Percentiles rank a stretch among this genome's conserved stretches.
phyloP scores from a whole-genome alignment of 768 basidiomycete genomes.

The Dentipellis sp. region DNA sequence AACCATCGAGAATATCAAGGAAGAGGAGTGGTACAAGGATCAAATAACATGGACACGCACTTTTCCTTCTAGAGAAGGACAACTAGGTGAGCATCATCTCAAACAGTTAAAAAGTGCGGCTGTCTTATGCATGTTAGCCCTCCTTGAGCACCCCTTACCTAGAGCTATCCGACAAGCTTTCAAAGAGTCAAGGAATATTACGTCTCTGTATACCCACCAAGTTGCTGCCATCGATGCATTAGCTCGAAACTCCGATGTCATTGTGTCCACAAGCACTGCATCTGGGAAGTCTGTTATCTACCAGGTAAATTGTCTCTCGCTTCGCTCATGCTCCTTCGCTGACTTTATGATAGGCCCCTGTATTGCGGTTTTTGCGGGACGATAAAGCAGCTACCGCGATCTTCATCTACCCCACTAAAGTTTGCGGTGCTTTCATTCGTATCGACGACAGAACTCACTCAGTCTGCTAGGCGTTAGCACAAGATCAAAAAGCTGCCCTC shows the following conservation, averaged over 20 bases:
- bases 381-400: slow-evolving; percentile 59
- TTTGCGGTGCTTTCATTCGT: slow-evolving; percentile 12
- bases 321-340: not conserved
- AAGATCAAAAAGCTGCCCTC: slow-evolving; percentile 72
- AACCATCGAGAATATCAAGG: slow-evolving; percentile 48
- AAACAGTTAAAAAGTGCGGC: not conserved
- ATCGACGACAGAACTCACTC: not conserved
- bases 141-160: slow-evolving; percentile 50
- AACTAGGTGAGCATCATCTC: slow-evolving; percentile 32
- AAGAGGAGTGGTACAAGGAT: slow-evolving; percentile 55
- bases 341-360: slow-evolving; percentile 44
- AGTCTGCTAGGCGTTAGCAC: slow-evolving; percentile 65
- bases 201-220: slow-evolving; percentile 60
- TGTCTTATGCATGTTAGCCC: slow-evolving; percentile 24
- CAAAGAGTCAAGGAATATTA: slow-evolving; percentile 47
- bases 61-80: slow-evolving; percentile 41
- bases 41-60: slow-evolving; percentile 57
- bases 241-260: slow-evolving; percentile 52
- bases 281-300: slow-evolving; percentile 87
- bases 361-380: slow-evolving; percentile 56
- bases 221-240: slow-evolving; percentile 62
- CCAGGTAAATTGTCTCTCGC: slow-evolving; percentile 38
- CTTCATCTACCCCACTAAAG: slow-evolving; percentile 88
- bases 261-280: slow-evolving; percentile 86
- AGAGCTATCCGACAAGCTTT: slow-evolving; percentile 46